Base-by-base conservation (phyloP, 176 grass and related monocot genomes). In the Bonia amplexicaulis region DNA sequence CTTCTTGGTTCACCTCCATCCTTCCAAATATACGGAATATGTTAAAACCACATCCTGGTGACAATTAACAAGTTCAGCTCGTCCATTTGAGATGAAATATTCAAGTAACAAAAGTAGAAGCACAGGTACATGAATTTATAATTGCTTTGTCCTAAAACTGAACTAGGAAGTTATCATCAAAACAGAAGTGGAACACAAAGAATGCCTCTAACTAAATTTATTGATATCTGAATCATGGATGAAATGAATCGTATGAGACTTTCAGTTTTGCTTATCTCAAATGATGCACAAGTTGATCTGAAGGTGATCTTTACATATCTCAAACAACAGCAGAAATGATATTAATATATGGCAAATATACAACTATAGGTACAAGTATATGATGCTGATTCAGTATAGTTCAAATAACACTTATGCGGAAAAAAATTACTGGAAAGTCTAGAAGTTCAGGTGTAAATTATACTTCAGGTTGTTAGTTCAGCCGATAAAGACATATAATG, bases 1-100 rank as follows among this genome's bases (percentile, higher is more conserved):
- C 59, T 44, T 80, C 31, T 69, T 47, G 85, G 58, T 77, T 90
- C 15, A 66, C 60, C 66, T 87, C 80, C 39, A 80, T 80, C 66
- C 85, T 86, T 67, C 66, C 84, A 86, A 91, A 93, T 76, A 98
- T 81, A 16, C 61, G 85, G 81, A 95, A 92, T 87, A 98, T 89
- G 69, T 89, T 92, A 80, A 91, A 93, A 73, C 74, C 71, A 82
- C 89, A 85, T 7, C 90, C 95, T 98, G 93, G 17, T 82, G 35
- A 80, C 16, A 88, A 67, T 14, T 80, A 74, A 91, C 42, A 69
- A 72, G 42, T 87, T 73, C 78, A 67, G 48, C 12, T 11, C 1
- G 11, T 66, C 16, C 66, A 42, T 23, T 39, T 9, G 58, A 72
- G 58, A 77, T 59, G 17, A 72, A 41, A 86, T 55, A 14, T 48